Percentiles rank a stretch among this genome's conserved stretches.
Evolutionary conservation across 2,329 filamentous ascomycete genomes (phyloP).

Genomic region (Curvularia sp.): DNA sequence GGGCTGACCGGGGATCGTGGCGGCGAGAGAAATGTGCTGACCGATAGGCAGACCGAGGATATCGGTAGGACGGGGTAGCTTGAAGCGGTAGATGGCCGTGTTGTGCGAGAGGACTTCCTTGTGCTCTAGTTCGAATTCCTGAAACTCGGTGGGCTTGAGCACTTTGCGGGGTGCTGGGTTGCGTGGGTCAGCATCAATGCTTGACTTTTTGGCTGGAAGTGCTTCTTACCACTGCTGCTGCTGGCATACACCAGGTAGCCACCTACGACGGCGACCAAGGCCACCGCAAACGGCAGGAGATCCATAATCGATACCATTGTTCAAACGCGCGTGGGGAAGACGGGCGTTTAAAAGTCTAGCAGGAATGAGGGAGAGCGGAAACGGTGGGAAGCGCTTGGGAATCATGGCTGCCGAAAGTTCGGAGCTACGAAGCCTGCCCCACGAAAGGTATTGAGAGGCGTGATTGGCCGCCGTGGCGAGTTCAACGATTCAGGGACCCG

Average conservation of each 20-base stretch:
- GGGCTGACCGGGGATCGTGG: constrained; percentile 48
- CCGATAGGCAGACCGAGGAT: constrained; percentile 97
- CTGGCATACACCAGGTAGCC: constrained; percentile 74
- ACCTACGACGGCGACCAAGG: constrained; percentile 70
- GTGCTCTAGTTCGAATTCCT: constrained; percentile 90
- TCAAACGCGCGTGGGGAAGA: constrained; percentile 1
- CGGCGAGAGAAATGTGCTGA: constrained; percentile 97
- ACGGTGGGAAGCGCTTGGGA: background rate
- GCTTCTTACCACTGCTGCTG: constrained; percentile 66
- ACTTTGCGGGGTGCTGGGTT: constrained; percentile 61
- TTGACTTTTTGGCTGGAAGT: background rate
- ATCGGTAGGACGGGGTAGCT: constrained; percentile 75
- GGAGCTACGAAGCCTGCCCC: background rate
- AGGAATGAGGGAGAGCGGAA: background rate
- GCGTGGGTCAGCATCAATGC: background rate
- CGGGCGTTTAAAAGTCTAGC: background rate
- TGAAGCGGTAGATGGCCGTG: constrained; percentile 97
- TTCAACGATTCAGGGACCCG: background rate
- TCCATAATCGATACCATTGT: constrained; percentile 80
- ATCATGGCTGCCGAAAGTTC: background rate
- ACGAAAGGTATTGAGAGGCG: background rate
- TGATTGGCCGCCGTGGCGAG: constrained; percentile 4
- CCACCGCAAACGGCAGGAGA: constrained; percentile 70
- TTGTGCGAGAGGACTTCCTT: constrained; percentile 98
- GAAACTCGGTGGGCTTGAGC: constrained; percentile 85